A percentile compares a stretch with the other conserved stretches of the same genome.
Conservation (phyloP, 2,329 filamentous ascomycete genomes). For the Fusarium gaditjirri region DNA sequence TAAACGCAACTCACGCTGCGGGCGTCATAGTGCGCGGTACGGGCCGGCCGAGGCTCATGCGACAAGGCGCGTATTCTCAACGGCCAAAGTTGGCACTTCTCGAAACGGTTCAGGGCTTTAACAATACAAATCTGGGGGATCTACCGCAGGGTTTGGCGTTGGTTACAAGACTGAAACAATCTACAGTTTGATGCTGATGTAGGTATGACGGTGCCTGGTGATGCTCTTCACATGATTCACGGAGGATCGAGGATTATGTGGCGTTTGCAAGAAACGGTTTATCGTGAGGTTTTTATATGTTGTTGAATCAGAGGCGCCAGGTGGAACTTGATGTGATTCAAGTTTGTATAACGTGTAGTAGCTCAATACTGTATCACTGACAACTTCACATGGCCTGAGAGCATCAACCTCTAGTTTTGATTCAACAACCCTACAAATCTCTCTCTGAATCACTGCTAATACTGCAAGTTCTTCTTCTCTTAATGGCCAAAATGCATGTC, state of each 20-base stretch:
- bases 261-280: not conserved
- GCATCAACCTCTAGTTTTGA: not conserved
- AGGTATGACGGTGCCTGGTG: not conserved
- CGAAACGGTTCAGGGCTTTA: not conserved
- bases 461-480: fast-evolving
- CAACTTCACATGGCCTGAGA: not conserved
- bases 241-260: not conserved
- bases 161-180: not conserved
- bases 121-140: not conserved
- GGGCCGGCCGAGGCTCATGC: slow-evolving; percentile 30
- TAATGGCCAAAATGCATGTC: too few species aligned
- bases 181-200: not conserved
- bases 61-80: slow-evolving; percentile 1
- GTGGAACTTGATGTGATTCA: not conserved
- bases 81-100: not conserved
- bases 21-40: slow-evolving; percentile 13
- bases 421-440: too few species aligned
- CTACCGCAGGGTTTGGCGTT: not conserved
- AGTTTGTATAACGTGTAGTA: not conserved
- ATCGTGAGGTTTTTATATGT: not conserved
- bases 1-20: not conserved
- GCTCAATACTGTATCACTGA: not conserved
- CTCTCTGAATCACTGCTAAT: not conserved
- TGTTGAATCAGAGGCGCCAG: not conserved
- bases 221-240: not conserved